phyloP scores from a whole-genome alignment of 2,329 filamentous ascomycete species.

The Fonsecaea pugnacius region DNA sequence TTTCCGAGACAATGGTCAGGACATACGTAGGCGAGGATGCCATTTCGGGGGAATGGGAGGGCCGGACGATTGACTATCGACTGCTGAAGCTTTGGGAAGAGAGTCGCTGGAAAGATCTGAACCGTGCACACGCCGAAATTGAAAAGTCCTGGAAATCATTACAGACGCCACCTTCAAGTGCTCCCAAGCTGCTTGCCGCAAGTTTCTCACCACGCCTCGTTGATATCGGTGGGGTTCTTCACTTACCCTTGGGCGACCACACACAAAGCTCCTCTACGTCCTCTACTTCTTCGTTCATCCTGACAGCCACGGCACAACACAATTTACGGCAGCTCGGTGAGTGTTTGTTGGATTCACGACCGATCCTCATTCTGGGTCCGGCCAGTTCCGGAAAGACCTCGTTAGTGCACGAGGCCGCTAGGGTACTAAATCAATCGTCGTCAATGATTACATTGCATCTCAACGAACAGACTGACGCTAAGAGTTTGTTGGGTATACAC shows the following conservation, averaged over 20 bases:
- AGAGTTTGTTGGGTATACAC: constrained; percentile 93
- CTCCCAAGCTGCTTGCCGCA: constrained; percentile 37
- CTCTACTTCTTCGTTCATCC: constrained; percentile 61
- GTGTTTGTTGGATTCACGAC: constrained; percentile 68
- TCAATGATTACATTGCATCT: constrained; percentile 92
- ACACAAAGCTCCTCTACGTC: constrained; percentile 49
- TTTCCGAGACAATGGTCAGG: constrained; percentile 71
- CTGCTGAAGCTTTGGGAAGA: constrained; percentile 72
- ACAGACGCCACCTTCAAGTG: constrained; percentile 29
- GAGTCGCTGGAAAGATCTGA: constrained; percentile 52
- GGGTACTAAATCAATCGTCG: constrained; percentile 75
- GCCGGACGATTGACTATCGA: constrained; percentile 73
- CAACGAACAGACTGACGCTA: constrained; percentile 98
- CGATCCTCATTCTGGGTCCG: constrained; percentile 79
- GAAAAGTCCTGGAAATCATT: constrained; percentile 34
- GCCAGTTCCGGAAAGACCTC: constrained; percentile 91
- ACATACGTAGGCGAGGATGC: constrained; percentile 67
- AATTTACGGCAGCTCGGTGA: constrained; percentile 74
- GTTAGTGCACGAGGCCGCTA: constrained; percentile 79
- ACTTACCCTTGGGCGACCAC: constrained; percentile 65
- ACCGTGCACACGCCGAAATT: constrained; percentile 59
- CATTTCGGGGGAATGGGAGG: constrained; percentile 75
- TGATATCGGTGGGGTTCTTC: constrained; percentile 67
- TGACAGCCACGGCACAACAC: constrained; percentile 70
- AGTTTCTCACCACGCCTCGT: constrained; percentile 64